Evolutionary conservation across 1,139 yeast genomes (phyloP), one percentile per base, ranked within the genome.

Genomic region (Blastobotrys serpentis): DNA sequence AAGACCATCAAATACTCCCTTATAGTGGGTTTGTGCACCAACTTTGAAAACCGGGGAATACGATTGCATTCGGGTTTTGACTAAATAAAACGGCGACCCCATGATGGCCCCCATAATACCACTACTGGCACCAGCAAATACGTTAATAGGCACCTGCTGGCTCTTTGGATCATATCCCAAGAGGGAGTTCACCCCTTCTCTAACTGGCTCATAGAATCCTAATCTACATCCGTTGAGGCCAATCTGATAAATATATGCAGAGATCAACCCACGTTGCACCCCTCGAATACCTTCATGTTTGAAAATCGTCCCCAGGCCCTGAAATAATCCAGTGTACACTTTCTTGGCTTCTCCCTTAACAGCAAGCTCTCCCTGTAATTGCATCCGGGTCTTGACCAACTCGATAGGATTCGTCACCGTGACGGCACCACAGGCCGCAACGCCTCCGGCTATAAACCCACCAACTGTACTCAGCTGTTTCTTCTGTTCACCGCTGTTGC

Each of bases 391-490:
- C 70, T 92, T 92, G 62, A 90, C 88, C 56, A 92, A 75, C 65
- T 92, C 98, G 52, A 92, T 85, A 6, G 98, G 98, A 64, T 92
- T 92, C 8, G 98, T 90, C 66, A 90, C 85, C 0, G 97, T 92
- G 33, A 92, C 98, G 0, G 98, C 98, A 47, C 95, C 95, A 71
- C 98, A 90, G 2, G 98, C 97, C 1, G 98, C 98, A 8, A 88
- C 57, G 4, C 96, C 96, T 50, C 98, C 98, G 11, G 97, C 97
- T 4, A 84, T 64, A 60, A 90, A 89, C 2, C 97, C 95, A 21
- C 96, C 96, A 7, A 78, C 59, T 1, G 53, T 51, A 23, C 61
- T 56, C 26, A 59, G 48, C 46, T 57, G 58, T 45, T 54, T 55
- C 17, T 44, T 44, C 38, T 19, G 19, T 11, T 29, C 32, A 6